These are phyloP conservation scores for Coemansia sp. DNA, from an alignment of 192 early-diverging fungal genomes.

Conservation along the genomic window DNA sequence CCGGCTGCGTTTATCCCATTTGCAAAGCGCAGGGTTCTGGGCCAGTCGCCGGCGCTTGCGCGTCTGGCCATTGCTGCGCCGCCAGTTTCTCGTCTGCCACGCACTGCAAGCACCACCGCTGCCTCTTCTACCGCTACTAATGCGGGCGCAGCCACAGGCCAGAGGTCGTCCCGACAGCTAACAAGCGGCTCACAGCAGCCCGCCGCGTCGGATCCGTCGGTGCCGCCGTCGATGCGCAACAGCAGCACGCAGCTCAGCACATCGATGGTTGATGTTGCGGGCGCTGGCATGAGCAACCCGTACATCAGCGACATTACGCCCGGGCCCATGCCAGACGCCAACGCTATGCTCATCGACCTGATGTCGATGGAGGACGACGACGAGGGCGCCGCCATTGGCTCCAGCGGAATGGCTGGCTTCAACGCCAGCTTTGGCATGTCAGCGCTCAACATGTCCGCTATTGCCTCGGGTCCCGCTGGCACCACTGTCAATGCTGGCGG, in stretches of 20 bases:
- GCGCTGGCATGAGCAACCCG: conserved; percentile 45
- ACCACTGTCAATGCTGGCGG: conserved; percentile 12
- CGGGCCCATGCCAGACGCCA: conserved; percentile 31
- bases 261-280: conserved; percentile 33
- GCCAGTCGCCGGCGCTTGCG: conserved; percentile 41
- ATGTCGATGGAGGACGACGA: conserved; percentile 56
- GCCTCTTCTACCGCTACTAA: no score
- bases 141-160: neutral
- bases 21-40: conserved; percentile 53
- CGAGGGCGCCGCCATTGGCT: conserved; percentile 26
- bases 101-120: conserved; percentile 17
- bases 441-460: conserved; percentile 43
- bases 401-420: conserved; percentile 55
- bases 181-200: neutral
- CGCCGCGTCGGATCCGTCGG: conserved; percentile 1
- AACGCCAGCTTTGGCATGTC: conserved; percentile 52
- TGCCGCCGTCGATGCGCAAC: conserved; percentile 16
- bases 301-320: conserved; percentile 49
- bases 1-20: conserved; percentile 82
- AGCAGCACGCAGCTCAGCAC: conserved; percentile 39
- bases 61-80: conserved; percentile 48
- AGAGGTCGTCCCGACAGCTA: conserved; percentile 9
- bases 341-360: conserved; percentile 51
- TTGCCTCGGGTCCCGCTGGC: neutral
- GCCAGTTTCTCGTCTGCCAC: conserved; percentile 44